Conservation (phyloP, 257 asterid genomes). For the Nicotiana noctiflora region DNA sequence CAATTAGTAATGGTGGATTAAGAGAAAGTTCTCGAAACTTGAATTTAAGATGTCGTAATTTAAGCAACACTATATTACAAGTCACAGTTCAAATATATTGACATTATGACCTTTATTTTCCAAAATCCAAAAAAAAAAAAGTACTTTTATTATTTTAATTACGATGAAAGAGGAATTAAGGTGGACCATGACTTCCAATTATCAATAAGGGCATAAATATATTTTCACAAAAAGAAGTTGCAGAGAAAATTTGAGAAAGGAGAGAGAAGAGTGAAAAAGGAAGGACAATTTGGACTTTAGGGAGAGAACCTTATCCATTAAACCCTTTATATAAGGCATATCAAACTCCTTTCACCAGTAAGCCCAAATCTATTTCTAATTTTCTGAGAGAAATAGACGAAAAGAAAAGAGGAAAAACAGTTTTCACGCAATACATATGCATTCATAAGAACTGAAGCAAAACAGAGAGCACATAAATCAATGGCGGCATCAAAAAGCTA, state of each 20-base stretch:
- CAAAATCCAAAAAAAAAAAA: too few relatives aligned
- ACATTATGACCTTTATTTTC: too few relatives aligned
- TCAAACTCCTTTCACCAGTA: slow-evolving; percentile 11
- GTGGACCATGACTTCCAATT: not conserved
- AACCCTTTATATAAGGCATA: slow-evolving; percentile 42
- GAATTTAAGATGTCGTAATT: too few relatives aligned
- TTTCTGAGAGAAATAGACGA: not conserved
- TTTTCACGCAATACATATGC: not conserved
- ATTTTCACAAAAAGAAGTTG: slow-evolving; percentile 11
- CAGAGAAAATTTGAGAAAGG: slow-evolving; percentile 17
- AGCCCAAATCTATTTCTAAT: not conserved
- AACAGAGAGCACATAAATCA: not conserved
- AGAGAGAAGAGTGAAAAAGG: slow-evolving; percentile 13
- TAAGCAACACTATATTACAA: too few relatives aligned
- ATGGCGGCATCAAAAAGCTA: slow-evolving; percentile 79
- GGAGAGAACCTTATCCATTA: slow-evolving; percentile 47
- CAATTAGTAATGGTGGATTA: too few relatives aligned
- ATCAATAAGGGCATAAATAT: not conserved
- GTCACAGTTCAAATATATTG: too few relatives aligned
- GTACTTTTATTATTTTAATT: too few relatives aligned
- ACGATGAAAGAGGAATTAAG: not conserved
- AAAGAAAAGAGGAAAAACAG: not conserved
- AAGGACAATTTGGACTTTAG: slow-evolving; percentile 17
- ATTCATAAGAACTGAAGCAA: not conserved
- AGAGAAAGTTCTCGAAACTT: too few relatives aligned